Conservation (phyloP, 768 basidiomycete species). For the Coprinopsis marcescibilis region DNA sequence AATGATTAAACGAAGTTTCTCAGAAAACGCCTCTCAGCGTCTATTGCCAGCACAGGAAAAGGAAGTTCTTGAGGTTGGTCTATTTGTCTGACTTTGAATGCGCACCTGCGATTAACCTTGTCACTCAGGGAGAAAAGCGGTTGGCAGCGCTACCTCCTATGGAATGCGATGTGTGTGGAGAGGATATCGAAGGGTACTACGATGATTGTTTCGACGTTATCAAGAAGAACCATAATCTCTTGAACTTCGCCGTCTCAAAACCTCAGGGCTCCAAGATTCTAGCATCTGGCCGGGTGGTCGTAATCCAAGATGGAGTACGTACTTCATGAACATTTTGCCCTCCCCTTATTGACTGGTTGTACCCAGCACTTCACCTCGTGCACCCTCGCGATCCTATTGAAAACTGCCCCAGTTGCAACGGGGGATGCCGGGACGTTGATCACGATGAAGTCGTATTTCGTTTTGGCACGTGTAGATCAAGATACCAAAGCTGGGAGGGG, state of each 20-base stretch:
- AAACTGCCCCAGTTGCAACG: slow-evolving; percentile 47
- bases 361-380: slow-evolving; percentile 69
- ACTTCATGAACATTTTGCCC: background rate
- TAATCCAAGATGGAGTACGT: slow-evolving; percentile 77
- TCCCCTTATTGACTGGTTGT: slow-evolving; percentile 3
- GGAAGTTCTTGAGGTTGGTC: slow-evolving; percentile 70
- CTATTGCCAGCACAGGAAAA: slow-evolving; percentile 91
- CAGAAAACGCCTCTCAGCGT: slow-evolving; percentile 92
- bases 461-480: slow-evolving; percentile 66
- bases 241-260: slow-evolving; percentile 53
- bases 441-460: slow-evolving; percentile 53
- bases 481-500: slow-evolving; percentile 49
- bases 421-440: slow-evolving; percentile 38
- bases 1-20: slow-evolving; percentile 99
- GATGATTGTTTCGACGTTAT: slow-evolving; percentile 61
- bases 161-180: slow-evolving; percentile 59
- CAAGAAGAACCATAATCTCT: slow-evolving; percentile 53
- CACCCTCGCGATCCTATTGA: slow-evolving; percentile 68
- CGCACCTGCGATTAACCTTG: slow-evolving; percentile 1
- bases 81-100: background rate
- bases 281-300: slow-evolving; percentile 69
- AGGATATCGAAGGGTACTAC: slow-evolving; percentile 74
- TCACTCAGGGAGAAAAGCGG: slow-evolving; percentile 60
- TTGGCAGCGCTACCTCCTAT: slow-evolving; percentile 60
- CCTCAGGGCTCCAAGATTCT: slow-evolving; percentile 67